Base-by-base conservation (phyloP, 345 rosid species). In the Heritiera fomes region DNA sequence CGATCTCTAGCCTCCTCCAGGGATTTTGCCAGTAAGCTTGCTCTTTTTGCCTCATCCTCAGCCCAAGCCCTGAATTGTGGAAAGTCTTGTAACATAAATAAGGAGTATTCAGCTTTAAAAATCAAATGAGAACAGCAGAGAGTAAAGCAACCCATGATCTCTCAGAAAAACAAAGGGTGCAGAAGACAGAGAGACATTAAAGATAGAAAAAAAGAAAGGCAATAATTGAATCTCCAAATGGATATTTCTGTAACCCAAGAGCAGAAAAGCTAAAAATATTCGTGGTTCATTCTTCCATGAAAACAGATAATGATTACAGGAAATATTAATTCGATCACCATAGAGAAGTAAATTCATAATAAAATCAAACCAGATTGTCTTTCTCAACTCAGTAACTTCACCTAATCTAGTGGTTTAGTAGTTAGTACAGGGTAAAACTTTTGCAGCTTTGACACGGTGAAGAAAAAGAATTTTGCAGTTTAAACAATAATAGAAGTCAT, bases 1-100 rank as follows among this genome's bases (percentile, higher is more conserved):
- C 87, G 92, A 59, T 87, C 90, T 82, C 99, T 90, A 63, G 97
- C 99, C 80, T 92, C 94, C 83, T 91, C 89, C 41, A 96, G 84
- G 77, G 90, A 88, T 83, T 90, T 91, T 69, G 97, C 97, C 67
- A 90, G 93, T 71, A 88, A 95, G 71, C 85, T 89, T 47, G 94
- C 97, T 87, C 92, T 88, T 86, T 50, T 71, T 34, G 96, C 97
- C 86, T 93, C 99, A 55, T 93, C 95, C 85, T 92, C 92, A 7
- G 99, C 99, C 99, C 99, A 96, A 65, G 91, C 84, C 88, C 99
- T 95, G 81, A 41, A 83, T 76, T 15, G 62, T 18, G 72, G 20
- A n/a, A 23, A 60, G 65, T 43, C 32, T 72, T 53, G 46, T 9
- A 72, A 12, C 75, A 49, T 46, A 69, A 23, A 2, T 14, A 23